Conservation (phyloP, 768 basidiomycete genomes). For the Lyophyllum semitale region DNA sequence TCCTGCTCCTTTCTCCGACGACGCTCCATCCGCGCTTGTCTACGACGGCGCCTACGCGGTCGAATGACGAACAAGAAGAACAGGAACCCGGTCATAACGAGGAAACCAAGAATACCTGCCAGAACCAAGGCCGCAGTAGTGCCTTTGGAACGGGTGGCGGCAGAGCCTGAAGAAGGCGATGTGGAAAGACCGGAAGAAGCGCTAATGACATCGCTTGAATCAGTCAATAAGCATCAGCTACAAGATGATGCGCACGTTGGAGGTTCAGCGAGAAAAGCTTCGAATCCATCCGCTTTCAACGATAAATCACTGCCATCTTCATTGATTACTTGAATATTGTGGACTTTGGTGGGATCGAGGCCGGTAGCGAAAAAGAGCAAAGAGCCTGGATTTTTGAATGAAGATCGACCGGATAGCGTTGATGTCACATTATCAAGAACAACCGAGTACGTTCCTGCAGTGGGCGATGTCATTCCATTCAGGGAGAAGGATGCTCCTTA, state of each 20-base stretch:
- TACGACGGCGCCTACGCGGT: constrained; percentile 39
- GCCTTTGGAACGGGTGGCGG: constrained; percentile 40
- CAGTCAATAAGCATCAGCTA: neutral
- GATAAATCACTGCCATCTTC: constrained; percentile 52
- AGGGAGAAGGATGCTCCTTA: constrained; percentile 65
- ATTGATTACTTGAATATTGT: constrained; percentile 60
- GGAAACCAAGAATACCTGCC: constrained; percentile 52
- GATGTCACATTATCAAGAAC: constrained; percentile 43
- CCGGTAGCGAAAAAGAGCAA: constrained; percentile 67
- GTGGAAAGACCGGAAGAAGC: constrained; percentile 17
- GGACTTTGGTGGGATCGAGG: constrained; percentile 49
- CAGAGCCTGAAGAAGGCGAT: constrained; percentile 11
- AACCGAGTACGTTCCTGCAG: constrained; percentile 61
- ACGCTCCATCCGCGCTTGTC: constrained; percentile 15
- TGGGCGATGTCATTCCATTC: constrained; percentile 58
- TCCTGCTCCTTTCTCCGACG: constrained; percentile 16
- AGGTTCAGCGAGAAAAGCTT: constrained; percentile 37
- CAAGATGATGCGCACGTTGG: constrained; percentile 19
- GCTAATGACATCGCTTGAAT: constrained; percentile 8
- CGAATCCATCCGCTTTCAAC: constrained; percentile 51
- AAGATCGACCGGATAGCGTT: constrained; percentile 50
- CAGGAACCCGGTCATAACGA: constrained; percentile 41
- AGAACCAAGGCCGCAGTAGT: constrained; percentile 70
- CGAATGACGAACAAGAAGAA: constrained; percentile 50
- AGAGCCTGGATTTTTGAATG: constrained; percentile 50